Evolutionary conservation across 2,329 filamentous ascomycete genomes (phyloP).

Genomic region (Talaromyces pinophilus): DNA sequence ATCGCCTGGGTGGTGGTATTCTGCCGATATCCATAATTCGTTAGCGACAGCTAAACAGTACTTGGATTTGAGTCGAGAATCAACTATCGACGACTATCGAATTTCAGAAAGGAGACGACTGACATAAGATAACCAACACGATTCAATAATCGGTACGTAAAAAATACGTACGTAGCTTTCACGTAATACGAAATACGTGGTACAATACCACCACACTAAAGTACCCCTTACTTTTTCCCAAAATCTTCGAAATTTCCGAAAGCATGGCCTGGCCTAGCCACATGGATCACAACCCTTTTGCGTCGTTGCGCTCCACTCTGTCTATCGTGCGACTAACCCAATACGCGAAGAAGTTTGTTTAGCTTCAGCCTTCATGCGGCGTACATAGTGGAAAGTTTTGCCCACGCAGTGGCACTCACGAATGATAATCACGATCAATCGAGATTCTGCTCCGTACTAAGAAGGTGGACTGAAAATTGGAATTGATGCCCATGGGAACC

Average conservation of each 20-base stretch:
- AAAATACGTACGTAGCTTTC: constrained; percentile 1
- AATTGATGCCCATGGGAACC: background rate
- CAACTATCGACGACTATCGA: background rate
- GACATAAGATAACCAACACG: too few relatives aligned
- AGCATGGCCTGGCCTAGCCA: constrained; percentile 4
- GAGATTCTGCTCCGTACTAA: background rate
- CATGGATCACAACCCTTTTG: constrained; percentile 8
- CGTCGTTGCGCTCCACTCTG: background rate
- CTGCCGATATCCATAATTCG: background rate
- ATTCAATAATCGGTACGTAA: background rate
- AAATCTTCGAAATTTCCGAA: constrained; percentile 1
- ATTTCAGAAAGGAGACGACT: too few relatives aligned
- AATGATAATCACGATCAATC: background rate
- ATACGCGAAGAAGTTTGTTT: background rate
- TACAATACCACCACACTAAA: background rate
- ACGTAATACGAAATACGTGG: background rate
- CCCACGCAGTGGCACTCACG: background rate
- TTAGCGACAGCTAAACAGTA: background rate
- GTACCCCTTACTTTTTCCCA: constrained; percentile 8
- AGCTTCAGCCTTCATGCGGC: background rate
- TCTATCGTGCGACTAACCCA: background rate
- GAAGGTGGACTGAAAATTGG: background rate
- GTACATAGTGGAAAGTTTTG: background rate
- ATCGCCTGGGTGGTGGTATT: too few relatives aligned
- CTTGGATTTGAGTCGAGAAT: background rate